phyloP scores from a whole-genome alignment of 768 basidiomycete species.

The Pulveroboletus ravenelii region DNA sequence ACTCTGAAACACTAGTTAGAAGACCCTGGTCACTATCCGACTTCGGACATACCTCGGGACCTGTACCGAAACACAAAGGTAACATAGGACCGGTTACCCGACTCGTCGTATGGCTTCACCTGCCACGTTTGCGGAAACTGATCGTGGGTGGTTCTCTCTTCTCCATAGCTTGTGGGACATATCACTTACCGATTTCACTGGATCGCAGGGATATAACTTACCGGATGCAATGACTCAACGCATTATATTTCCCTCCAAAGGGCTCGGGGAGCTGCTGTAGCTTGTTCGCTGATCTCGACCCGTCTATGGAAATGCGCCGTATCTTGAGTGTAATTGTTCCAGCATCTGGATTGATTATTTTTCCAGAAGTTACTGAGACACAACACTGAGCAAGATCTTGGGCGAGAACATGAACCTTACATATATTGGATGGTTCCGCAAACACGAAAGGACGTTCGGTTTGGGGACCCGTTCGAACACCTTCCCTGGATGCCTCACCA shows the following conservation, averaged over 20 bases:
- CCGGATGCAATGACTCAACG: constrained; percentile 46
- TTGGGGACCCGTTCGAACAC: constrained; percentile 44
- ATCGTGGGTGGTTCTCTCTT: constrained; percentile 33
- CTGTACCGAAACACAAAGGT: constrained; percentile 68
- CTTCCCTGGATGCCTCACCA: constrained; percentile 51
- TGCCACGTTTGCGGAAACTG: constrained; percentile 53
- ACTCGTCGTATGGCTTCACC: constrained; percentile 43
- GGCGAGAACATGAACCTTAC: constrained; percentile 27
- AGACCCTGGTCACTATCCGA: neutral
- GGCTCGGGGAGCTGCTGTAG: constrained; percentile 37
- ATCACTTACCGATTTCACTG: constrained; percentile 1
- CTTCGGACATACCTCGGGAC: constrained; percentile 39
- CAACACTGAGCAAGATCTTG: neutral
- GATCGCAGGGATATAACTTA: constrained; percentile 21
- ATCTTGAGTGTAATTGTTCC: constrained; percentile 56
- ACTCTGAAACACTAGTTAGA: constrained; percentile 34
- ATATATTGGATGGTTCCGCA: constrained; percentile 34
- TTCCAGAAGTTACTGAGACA: constrained; percentile 5
- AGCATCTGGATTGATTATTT: constrained; percentile 32
- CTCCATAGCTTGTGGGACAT: constrained; percentile 43
- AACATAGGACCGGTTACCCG: constrained; percentile 44
- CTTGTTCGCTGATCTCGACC: constrained; percentile 39
- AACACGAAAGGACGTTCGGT: constrained; percentile 64
- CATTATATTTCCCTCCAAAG: constrained; percentile 32
- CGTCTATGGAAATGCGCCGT: constrained; percentile 28